A percentile compares a stretch with the other conserved stretches of the same genome.
Evolutionary conservation across 306 rosid genomes (phyloP).

Genomic region (Ochetophila trinervis): DNA sequence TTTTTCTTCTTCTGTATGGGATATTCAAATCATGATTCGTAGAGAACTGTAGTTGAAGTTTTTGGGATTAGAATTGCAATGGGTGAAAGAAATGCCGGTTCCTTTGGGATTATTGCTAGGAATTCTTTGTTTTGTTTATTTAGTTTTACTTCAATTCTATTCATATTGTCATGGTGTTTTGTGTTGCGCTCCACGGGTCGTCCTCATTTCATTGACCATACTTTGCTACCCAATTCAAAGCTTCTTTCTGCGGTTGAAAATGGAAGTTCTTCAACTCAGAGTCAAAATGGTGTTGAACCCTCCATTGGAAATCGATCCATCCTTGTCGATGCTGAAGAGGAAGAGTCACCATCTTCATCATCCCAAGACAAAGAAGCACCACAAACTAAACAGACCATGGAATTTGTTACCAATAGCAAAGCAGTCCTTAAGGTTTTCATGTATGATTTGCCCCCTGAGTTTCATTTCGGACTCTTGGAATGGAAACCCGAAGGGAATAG

Average conservation of each 20-base stretch:
- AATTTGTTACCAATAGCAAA: conserved; percentile 26
- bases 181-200: conserved; percentile 45
- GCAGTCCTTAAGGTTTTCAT: conserved; percentile 52
- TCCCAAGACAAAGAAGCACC: conserved; percentile 17
- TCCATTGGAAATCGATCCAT: conserved; percentile 40
- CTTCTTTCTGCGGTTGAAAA: conserved; percentile 17
- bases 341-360: conserved; percentile 3
- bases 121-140: conserved; percentile 51
- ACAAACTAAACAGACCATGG: conserved; percentile 3
- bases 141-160: conserved; percentile 39
- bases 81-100: conserved; percentile 42
- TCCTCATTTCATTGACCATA: conserved; percentile 27
- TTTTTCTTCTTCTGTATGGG: not conserved
- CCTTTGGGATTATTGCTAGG: conserved; percentile 41
- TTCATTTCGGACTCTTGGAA: conserved; percentile 68
- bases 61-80: conserved; percentile 29
- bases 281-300: conserved; percentile 23
- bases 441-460: conserved; percentile 65
- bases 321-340: conserved; percentile 34
- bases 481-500: conserved; percentile 43
- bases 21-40: conserved; percentile 4
- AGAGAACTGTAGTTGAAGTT: conserved; percentile 3
- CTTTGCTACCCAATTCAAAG: conserved; percentile 36
- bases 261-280: conserved; percentile 14
- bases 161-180: conserved; percentile 58